phyloP scores from a whole-genome alignment of 2,329 filamentous ascomycete species.

The Onygenales sp. region DNA sequence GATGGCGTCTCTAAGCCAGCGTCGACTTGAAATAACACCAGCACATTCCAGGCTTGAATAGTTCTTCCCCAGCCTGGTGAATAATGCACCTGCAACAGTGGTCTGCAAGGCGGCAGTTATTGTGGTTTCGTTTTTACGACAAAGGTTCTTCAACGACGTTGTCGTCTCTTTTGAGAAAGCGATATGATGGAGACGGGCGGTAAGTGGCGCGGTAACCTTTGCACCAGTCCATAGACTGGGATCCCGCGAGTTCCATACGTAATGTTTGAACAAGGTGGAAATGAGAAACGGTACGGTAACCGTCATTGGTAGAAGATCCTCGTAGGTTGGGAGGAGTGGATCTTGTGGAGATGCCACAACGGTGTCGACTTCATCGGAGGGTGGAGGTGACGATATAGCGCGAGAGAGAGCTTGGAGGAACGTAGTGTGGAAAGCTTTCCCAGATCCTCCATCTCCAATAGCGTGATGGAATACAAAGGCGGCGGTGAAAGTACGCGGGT shows the following conservation, averaged over 20 bases:
- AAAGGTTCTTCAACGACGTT: conserved; percentile 20
- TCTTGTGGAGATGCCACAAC: conserved; percentile 16
- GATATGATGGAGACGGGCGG: conserved; percentile 22
- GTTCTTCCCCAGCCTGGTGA: conserved; percentile 20
- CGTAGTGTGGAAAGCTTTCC: conserved; percentile 35
- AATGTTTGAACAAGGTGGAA: conserved; percentile 22
- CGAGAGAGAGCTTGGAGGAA: conserved; percentile 29
- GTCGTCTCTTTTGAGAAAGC: conserved; percentile 23
- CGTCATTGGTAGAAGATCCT: conserved; percentile 30
- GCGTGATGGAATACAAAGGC: conserved; percentile 41
- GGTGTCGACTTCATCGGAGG: conserved; percentile 10
- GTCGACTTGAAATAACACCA: conserved; percentile 30
- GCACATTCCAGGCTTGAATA: conserved; percentile 23
- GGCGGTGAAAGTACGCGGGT: conserved; percentile 28
- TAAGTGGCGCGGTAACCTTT: conserved; percentile 15
- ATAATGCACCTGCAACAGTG: conserved; percentile 29
- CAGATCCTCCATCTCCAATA: conserved; percentile 38
- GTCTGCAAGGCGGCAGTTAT: conserved; percentile 33
- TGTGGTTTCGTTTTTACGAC: conserved; percentile 30
- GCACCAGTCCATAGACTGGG: conserved; percentile 29
- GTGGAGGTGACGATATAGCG: background rate
- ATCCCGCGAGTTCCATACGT: conserved; percentile 19
- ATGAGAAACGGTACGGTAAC: conserved; percentile 28
- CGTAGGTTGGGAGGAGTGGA: conserved; percentile 32
- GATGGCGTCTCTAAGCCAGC: conserved; percentile 24